phyloP scores from a whole-genome alignment of 257 asterid genomes.

The Fraxinus quadrangulata region DNA sequence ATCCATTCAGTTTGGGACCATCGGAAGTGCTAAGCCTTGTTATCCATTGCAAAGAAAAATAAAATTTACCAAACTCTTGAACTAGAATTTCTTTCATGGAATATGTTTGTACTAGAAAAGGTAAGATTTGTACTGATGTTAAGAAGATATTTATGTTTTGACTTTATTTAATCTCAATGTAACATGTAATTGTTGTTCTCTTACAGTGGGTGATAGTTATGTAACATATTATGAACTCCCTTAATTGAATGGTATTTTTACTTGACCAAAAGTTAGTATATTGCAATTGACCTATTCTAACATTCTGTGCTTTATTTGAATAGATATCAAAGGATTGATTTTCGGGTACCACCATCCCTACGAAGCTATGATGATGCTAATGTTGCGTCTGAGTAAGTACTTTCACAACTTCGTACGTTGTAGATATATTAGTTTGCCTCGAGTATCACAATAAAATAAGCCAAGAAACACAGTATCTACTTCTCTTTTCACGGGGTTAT shows the following conservation, averaged over 20 bases:
- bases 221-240: slow-evolving; percentile 3
- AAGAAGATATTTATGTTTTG: slow-evolving; percentile 1
- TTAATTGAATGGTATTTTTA: background rate
- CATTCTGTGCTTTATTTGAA: slow-evolving; percentile 18
- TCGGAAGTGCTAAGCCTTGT: background rate
- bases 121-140: background rate
- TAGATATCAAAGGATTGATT: slow-evolving; percentile 81
- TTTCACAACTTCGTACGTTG: slow-evolving; percentile 11
- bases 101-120: slow-evolving; percentile 8
- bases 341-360: slow-evolving; percentile 76
- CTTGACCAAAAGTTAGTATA: slow-evolving; percentile 9
- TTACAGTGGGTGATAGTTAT: background rate
- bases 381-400: slow-evolving; percentile 51
- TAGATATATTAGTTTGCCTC: background rate
- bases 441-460: slow-evolving; percentile 3
- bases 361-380: slow-evolving; percentile 52
- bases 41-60: slow-evolving; percentile 5
- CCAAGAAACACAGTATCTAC: slow-evolving; percentile 5
- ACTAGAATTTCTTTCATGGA: background rate
- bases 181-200: background rate
- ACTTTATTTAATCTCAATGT: background rate
- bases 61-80: background rate
- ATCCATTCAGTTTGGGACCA: background rate
- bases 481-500: slow-evolving; percentile 16
- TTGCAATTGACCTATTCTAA: slow-evolving; percentile 18